Evolutionary conservation across 2,329 filamentous ascomycete species (phyloP), one percentile per base, ranked within the genome.

Genomic region (Seiridium unicorne): DNA sequence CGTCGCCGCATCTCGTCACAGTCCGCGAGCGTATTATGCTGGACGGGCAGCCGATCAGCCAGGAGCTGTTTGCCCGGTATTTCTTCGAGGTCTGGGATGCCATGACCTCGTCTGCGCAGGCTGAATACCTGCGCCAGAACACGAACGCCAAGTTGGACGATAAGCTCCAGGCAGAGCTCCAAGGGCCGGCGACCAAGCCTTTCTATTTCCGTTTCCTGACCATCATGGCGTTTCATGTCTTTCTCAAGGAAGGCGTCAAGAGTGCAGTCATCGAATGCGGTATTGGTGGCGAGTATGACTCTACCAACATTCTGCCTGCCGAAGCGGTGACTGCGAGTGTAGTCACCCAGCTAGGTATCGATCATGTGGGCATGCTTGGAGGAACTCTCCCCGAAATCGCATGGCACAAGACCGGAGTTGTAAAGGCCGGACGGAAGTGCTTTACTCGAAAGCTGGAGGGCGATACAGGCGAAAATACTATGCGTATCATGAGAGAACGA

Each of bases 171-270:
- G 82, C 79, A 1, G 79, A 80, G 11, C 75, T 79, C 0, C 81
- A 80, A 11, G 84, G 85, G 0, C 81, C 87, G 0, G 76, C 74
- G 1, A 85, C 85, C 1, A 96, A 96, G 73, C 95, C 95, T 0
- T 90, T 93, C 56, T 98, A 96, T 75, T 98, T 98, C 74, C 89
- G 94, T 35, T 97, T 91, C 71, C 74, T 99, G 70, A 97, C 94
- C 0, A 81, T 99, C 44, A 84, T 97, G 78, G 93, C 93, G 1
- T 86, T 96, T 68, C 93, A 96, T 69, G 84, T 89, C 1, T 99
- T 96, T 67, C 70, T 96, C 34, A 74, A 81, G 53, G 89, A 95
- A 72, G 88, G 89, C 1, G 88, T 97, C 0, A 82, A 88, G 63
- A 87, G 87, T 18, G 93, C 92, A 0, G 87, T 98, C 8, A 83